Base-by-base conservation (phyloP, 176 grass and related monocot species). In the Chloris gayana region DNA sequence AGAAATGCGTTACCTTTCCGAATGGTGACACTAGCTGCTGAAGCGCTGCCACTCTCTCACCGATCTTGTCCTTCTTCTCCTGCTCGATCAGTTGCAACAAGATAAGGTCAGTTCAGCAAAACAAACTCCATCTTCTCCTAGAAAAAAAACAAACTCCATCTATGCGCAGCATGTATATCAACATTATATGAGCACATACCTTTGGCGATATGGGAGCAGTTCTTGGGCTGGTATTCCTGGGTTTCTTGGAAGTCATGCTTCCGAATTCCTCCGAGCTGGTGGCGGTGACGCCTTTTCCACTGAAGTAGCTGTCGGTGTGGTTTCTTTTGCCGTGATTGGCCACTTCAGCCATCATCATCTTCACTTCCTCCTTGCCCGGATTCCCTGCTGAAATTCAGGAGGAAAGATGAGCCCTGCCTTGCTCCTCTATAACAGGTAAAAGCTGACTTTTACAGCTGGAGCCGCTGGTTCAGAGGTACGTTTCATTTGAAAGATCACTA, bases 31-130 rank as follows among this genome's bases (percentile, higher is more conserved):
- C 96, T 15, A 98, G 90, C 57, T 98, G 88, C 82, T 98, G 96
- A 76, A 98, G 77, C 63, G 90, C 88, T 2, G 84, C 64, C 12
- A 98, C 90, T 72, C 86, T 80, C 88, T 98, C 92, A 33, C 92
- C 88, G 32, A 98, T 71, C 88, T 91, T 98, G 70, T 98, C 95
- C 82, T 98, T 98, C 90, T 98, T 98, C 86, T 98, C 92, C 96
- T 94, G 85, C 35, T 86, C 41, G 7, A 6, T 37, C 21, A 29
- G 30, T 82, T 33, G 45, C 60, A 75, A 34, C 26, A 67, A 75
- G 3, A 59, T 49, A 50, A 78, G 13, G 4, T 10, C 17, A 38
- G 30, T 56, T 77, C 30, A 76, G n/a, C 14, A 22, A 17, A 47
- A 54, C 35, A 38, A 76, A 0, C 54, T 49, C 4, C 14, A 49